Base-by-base conservation (phyloP, 139 green algal genomes). In the Auxenochlorella pyrenoidosa region DNA sequence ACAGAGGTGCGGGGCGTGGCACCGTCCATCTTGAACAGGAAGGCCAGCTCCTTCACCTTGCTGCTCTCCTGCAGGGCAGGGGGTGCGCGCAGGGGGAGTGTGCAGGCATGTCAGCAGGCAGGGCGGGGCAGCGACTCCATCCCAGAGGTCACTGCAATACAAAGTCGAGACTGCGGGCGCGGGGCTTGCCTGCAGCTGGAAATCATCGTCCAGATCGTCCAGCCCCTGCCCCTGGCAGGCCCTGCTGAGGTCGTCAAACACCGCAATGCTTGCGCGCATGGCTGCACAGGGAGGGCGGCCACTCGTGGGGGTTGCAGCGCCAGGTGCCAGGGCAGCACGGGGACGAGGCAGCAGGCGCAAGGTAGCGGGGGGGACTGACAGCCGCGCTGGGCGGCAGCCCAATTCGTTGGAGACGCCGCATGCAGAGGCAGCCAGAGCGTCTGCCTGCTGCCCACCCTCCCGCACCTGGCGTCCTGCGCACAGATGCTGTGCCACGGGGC, bases 31-130 rank as follows among this genome's bases (percentile, higher is more conserved):
- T 87, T 87, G 72, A 82, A 87, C 34, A 87, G 54, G 21, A 87
- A 63, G 36, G 83, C 83, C 83, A 87, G 72, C 72, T 87, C 83
- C 38, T 87, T 87, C 15, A 87, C 83, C 54, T 75, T 87, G 51
- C 59, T 75, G 51, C 43, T 43, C 32, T 87, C 83, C 83, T 87
- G 66, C 79, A 75, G 38, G 40, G 30, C 5, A 8, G 47, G 66
- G 60, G 22, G 24, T 18, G 60, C 24, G 60, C 24, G 60, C 60
- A 12, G 8, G 60, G 12, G 10, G 3, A 26, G 60, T 68, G 60
- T 28, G 24, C 10, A 18, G 16, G 60, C 60, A n/a, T n/a, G n/a
- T n/a, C n/a, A n/a, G n/a, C 22, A 4, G 68, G 68, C 68, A 75
- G 68, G n/a, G 12, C 13, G 22, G 66, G 68, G 43, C 32, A 34